Evolutionary conservation across 257 asterid species (phyloP).

Genomic region (Fraxinus americana): DNA sequence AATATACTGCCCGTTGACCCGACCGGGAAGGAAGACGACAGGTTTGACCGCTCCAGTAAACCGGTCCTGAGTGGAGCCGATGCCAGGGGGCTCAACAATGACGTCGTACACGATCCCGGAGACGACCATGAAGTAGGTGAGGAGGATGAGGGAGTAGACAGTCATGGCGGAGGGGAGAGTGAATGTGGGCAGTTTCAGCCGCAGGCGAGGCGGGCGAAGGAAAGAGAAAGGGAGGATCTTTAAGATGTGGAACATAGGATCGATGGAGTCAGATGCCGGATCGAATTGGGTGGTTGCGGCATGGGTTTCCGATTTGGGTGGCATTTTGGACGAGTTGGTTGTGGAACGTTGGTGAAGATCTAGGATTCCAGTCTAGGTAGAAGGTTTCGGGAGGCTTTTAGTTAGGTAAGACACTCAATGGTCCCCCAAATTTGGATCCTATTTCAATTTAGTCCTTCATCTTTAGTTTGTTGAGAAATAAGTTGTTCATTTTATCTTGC

Average conservation of each 20-base stretch:
- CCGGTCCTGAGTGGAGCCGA: slow-evolving; percentile 89
- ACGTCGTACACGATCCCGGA: slow-evolving; percentile 95
- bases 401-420: background rate
- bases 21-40: slow-evolving; percentile 81
- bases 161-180: slow-evolving; percentile 98
- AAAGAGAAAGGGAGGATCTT: slow-evolving; percentile 64
- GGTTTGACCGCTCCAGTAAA: slow-evolving; percentile 76
- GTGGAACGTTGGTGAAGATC: background rate
- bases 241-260: slow-evolving; percentile 65
- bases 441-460: no score
- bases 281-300: slow-evolving; percentile 36
- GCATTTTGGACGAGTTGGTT: slow-evolving; percentile 18
- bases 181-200: slow-evolving; percentile 73
- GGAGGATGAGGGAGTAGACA: slow-evolving; percentile 74
- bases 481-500: no score
- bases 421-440: no score
- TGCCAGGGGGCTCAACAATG: slow-evolving; percentile 95
- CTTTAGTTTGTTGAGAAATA: no score
- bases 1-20: slow-evolving; percentile 94
- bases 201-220: slow-evolving; percentile 95
- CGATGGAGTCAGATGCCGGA: slow-evolving; percentile 44
- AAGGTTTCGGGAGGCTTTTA: background rate
- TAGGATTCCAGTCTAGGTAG: background rate
- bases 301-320: slow-evolving; percentile 26
- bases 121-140: slow-evolving; percentile 94